These are phyloP conservation scores for Takakia lepidozioides DNA, from an alignment of 225 moss, liverwort and hornwort species.

Conservation along the genomic window DNA sequence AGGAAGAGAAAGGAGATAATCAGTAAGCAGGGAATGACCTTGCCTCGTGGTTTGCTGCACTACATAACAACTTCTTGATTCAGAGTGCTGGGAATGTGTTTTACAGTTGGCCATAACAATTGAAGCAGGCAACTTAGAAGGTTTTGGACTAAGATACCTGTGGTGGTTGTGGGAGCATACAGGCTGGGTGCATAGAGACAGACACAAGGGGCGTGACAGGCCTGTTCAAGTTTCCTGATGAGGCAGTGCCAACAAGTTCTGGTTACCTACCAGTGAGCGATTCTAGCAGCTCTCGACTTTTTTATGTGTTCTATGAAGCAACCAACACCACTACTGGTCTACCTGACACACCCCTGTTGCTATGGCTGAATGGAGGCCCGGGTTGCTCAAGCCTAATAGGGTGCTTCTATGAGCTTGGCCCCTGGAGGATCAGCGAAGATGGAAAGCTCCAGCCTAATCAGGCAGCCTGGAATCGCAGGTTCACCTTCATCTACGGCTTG, in stretches of 20 bases:
- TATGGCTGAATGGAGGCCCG: constrained; percentile 95
- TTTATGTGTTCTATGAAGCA: constrained; percentile 79
- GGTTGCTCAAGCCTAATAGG: constrained; percentile 93
- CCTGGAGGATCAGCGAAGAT: constrained; percentile 63
- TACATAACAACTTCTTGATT: no score
- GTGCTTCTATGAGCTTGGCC: constrained; percentile 89
- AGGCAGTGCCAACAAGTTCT: constrained; percentile 64
- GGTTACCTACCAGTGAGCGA: constrained; percentile 74
- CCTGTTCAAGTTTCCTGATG: constrained; percentile 30
- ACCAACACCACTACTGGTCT: constrained; percentile 22
- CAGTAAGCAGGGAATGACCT: no score
- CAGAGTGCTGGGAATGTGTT: no score
- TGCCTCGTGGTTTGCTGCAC: no score
- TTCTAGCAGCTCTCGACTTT: constrained; percentile 53
- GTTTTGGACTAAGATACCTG: no score
- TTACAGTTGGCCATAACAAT: no score
- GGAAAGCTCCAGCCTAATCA: constrained; percentile 46
- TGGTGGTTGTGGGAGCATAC: no score
- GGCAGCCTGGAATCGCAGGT: constrained; percentile 89
- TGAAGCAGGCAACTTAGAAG: no score
- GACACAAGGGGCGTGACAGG: constrained; percentile 1
- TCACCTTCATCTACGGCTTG: background rate
- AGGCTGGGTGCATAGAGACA: background rate
- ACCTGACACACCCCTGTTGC: constrained; percentile 53
- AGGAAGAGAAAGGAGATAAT: no score